Percentiles rank a stretch among this genome's conserved stretches.
Evolutionary conservation across 1,284 basidiomycete genomes (phyloP).

Genomic region (Cutaneotrichosporon sp.): DNA sequence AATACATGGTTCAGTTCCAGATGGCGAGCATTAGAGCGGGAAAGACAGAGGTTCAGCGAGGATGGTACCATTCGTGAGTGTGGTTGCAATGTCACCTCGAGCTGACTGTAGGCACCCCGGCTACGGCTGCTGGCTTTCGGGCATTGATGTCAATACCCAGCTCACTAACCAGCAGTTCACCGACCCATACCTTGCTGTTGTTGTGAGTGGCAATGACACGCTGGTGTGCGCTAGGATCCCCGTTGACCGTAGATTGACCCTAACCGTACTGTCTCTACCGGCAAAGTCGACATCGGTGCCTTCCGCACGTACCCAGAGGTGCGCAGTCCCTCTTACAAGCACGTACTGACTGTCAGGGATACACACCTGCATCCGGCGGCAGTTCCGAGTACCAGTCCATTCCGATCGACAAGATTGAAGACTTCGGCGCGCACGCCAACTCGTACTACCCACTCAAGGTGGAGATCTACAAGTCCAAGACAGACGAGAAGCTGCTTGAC

Average conservation of each 20-base stretch:
- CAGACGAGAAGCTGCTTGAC: constrained; percentile 80
- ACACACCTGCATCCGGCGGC: constrained; percentile 67
- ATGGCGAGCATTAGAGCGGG: constrained; percentile 71
- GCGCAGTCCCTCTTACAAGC: not conserved
- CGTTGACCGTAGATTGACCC: constrained; percentile 71
- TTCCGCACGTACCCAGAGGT: constrained; percentile 91
- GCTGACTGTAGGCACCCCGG: constrained; percentile 64
- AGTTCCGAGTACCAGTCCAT: constrained; percentile 85
- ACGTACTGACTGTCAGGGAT: constrained; percentile 51
- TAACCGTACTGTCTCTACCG: constrained; percentile 94
- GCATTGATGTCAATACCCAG: constrained; percentile 94
- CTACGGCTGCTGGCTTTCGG: constrained; percentile 95
- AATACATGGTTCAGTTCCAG: constrained; percentile 96
- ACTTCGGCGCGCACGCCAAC: constrained; percentile 97
- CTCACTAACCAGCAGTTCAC: constrained; percentile 89
- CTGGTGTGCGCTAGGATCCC: not conserved
- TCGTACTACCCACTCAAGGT: constrained; percentile 92
- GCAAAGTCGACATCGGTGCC: constrained; percentile 96
- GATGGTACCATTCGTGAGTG: constrained; percentile 88
- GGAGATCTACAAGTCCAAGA: constrained; percentile 84
- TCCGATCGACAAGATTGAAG: constrained; percentile 89
- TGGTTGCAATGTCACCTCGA: not conserved
- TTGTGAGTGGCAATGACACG: constrained; percentile 40
- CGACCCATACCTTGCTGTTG: constrained; percentile 95
- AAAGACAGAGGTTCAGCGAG: constrained; percentile 79